A percentile compares a stretch with the other conserved stretches of the same genome.
Conservation (phyloP, 805 yeast genomes). For the Zygosaccharomyces kombuchaensis region DNA sequence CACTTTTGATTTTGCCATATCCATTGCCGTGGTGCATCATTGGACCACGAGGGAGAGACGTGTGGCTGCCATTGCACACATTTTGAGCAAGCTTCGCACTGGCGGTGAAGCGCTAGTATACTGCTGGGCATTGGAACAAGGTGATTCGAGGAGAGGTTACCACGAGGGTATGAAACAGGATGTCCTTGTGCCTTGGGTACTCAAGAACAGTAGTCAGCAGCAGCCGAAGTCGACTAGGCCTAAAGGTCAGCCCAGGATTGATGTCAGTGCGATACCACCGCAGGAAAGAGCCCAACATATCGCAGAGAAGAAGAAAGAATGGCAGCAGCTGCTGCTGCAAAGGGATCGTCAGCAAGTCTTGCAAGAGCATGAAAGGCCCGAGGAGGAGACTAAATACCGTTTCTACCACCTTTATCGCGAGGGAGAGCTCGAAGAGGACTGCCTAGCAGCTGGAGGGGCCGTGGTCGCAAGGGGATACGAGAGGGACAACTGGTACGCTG, state of each 20-base stretch:
- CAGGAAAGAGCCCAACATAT: slow-evolving; percentile 29
- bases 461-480: slow-evolving; percentile 79
- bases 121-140: slow-evolving; percentile 97
- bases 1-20: slow-evolving; percentile 75
- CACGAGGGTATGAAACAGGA: slow-evolving; percentile 91
- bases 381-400: slow-evolving; percentile 58
- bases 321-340: slow-evolving; percentile 25
- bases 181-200: slow-evolving; percentile 93
- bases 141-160: slow-evolving; percentile 81
- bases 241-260: slow-evolving; percentile 23
- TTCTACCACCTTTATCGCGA: slow-evolving; percentile 82
- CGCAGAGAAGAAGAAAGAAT: slow-evolving; percentile 26
- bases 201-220: slow-evolving; percentile 44
- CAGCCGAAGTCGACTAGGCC: slow-evolving; percentile 6
- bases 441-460: slow-evolving; percentile 62
- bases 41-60: slow-evolving; percentile 83
- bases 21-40: slow-evolving; percentile 95
- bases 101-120: slow-evolving; percentile 77
- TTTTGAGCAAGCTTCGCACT: slow-evolving; percentile 50
- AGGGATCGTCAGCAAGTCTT: slow-evolving; percentile 19
- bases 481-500: slow-evolving; percentile 90
- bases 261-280: slow-evolving; percentile 25
- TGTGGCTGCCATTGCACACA: slow-evolving; percentile 65
- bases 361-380: slow-evolving; percentile 18
- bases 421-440: slow-evolving; percentile 79